phyloP scores from a whole-genome alignment of 257 asterid species.

The Agastache rugosa region DNA sequence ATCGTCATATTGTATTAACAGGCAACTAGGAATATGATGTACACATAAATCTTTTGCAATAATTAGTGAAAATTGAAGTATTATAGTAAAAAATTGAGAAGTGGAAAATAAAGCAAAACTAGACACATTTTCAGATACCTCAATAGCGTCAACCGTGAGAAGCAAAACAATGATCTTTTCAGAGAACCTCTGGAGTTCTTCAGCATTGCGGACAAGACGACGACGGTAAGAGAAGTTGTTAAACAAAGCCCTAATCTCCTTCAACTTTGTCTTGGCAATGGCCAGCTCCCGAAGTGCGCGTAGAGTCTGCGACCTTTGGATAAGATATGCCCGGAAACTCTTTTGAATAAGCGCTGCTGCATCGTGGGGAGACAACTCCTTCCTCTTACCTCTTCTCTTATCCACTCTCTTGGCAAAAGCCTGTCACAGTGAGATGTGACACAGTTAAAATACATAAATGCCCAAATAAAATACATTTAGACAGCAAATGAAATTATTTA shows the following conservation, averaged over 20 bases:
- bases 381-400: slow-evolving; percentile 73
- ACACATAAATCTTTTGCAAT: background rate
- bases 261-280: slow-evolving; percentile 84
- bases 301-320: slow-evolving; percentile 81
- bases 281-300: slow-evolving; percentile 93
- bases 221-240: slow-evolving; percentile 92
- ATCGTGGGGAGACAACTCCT: slow-evolving; percentile 67
- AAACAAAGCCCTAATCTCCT: slow-evolving; percentile 86
- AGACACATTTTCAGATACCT: slow-evolving; percentile 51
- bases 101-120: background rate
- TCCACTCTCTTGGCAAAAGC: slow-evolving; percentile 79
- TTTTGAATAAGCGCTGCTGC: slow-evolving; percentile 78
- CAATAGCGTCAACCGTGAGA: slow-evolving; percentile 93
- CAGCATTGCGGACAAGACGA: slow-evolving; percentile 68
- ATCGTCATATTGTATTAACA: background rate
- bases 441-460: background rate
- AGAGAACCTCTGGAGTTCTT: slow-evolving; percentile 87
- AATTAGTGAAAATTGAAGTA: background rate
- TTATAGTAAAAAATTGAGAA: background rate
- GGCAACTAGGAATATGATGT: background rate
- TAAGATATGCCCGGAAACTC: slow-evolving; percentile 76
- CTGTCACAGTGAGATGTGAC: slow-evolving; percentile 42
- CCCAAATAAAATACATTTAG: background rate
- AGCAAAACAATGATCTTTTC: slow-evolving; percentile 91
- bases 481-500: background rate